These are phyloP conservation scores for Sporothrix phasma DNA, from an alignment of 2,329 filamentous ascomycete genomes.

Conservation along the genomic window DNA sequence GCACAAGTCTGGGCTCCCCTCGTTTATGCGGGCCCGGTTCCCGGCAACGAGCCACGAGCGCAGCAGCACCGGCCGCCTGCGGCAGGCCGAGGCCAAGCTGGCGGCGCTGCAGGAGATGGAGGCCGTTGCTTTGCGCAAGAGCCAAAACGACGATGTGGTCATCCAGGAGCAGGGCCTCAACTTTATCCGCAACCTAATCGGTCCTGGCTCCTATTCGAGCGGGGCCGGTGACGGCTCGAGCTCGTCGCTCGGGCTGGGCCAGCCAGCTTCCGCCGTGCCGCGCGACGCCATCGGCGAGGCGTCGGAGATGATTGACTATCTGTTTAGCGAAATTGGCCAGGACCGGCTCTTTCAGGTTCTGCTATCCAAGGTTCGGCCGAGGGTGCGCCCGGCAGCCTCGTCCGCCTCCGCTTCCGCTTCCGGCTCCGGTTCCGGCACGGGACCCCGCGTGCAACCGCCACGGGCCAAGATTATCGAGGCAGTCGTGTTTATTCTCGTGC, in stretches of 20 bases:
- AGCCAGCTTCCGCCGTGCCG: conserved; percentile 22
- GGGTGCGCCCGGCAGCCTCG: not conserved
- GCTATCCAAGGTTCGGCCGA: conserved; percentile 54
- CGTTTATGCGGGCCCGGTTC: conserved; percentile 17
- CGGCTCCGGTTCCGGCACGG: conserved; percentile 24
- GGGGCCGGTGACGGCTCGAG: conserved; percentile 13
- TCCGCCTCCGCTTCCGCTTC: conserved; percentile 21
- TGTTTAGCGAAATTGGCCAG: conserved; percentile 67
- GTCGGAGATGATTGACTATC: conserved; percentile 70
- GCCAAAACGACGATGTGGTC: conserved; percentile 66
- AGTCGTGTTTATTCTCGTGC: conserved; percentile 73
- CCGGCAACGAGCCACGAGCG: conserved; percentile 18
- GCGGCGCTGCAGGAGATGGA: conserved; percentile 53
- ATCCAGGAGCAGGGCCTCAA: conserved; percentile 88
- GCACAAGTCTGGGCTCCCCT: conserved; percentile 1
- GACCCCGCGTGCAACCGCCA: conserved; percentile 42
- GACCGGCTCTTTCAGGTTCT: conserved; percentile 73
- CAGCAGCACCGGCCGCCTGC: conserved; percentile 33
- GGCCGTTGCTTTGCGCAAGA: conserved; percentile 55
- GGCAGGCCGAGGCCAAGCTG: conserved; percentile 41
- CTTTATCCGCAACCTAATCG: conserved; percentile 82
- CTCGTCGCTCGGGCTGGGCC: not conserved
- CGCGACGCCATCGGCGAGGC: conserved; percentile 42
- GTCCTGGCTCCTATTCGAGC: conserved; percentile 25
- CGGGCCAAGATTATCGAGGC: conserved; percentile 63